Evolutionary conservation across 169 alveolate genomes (phyloP).

Genomic region (Cryptosporidium felis): DNA sequence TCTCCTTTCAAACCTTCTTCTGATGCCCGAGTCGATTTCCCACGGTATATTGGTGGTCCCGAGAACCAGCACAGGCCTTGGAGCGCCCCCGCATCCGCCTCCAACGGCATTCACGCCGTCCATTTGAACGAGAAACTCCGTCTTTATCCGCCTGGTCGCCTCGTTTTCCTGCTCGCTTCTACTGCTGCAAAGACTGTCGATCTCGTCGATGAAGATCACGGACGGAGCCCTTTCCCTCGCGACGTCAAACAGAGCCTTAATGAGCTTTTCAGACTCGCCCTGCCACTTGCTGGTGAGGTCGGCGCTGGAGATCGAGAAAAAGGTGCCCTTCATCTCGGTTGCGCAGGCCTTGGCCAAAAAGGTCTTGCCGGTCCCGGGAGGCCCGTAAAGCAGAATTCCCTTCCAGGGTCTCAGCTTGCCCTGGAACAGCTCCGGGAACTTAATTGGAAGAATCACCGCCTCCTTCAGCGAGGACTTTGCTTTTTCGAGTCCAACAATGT

Average conservation of each 20-base stretch:
- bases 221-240: slow-evolving; percentile 96
- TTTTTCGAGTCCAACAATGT: slow-evolving; percentile 93
- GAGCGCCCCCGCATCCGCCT: slow-evolving; percentile 83
- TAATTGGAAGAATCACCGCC: slow-evolving; percentile 94
- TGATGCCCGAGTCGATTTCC: slow-evolving; percentile 97
- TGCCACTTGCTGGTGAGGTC: slow-evolving; percentile 97
- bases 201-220: slow-evolving; percentile 98
- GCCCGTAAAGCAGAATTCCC: slow-evolving; percentile 91
- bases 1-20: slow-evolving; percentile 97
- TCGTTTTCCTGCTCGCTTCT: slow-evolving; percentile 96
- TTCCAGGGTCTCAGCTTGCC: slow-evolving; percentile 90
- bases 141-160: slow-evolving; percentile 96
- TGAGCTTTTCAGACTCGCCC: slow-evolving; percentile 98
- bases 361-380: slow-evolving; percentile 99
- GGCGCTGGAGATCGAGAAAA: slow-evolving; percentile 94
- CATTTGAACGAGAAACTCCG: slow-evolving; percentile 99
- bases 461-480: slow-evolving; percentile 93
- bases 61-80: slow-evolving; percentile 88
- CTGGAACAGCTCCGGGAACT: slow-evolving; percentile 93
- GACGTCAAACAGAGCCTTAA: slow-evolving; percentile 91
- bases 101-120: slow-evolving; percentile 88
- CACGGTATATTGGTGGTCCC: slow-evolving; percentile 96
- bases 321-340: slow-evolving; percentile 95
- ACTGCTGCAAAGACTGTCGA: slow-evolving; percentile 95
- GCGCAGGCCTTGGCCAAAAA: slow-evolving; percentile 99